These are phyloP conservation scores for Jaapia argillacea DNA, from an alignment of 768 basidiomycete genomes.

Conservation along the genomic window DNA sequence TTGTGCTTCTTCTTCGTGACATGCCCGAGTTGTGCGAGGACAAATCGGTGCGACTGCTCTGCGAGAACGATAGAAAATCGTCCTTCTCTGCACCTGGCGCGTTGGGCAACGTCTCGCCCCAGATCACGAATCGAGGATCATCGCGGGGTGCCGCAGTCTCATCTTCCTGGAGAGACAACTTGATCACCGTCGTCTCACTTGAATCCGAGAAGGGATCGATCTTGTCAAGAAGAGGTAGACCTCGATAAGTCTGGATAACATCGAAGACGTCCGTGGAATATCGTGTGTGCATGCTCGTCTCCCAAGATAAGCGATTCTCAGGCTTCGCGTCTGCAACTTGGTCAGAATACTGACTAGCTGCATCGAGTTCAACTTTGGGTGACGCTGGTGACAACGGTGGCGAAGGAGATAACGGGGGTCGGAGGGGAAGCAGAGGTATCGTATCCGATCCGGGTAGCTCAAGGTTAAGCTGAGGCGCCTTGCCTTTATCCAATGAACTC, in stretches of 20 bases:
- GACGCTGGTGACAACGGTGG: not conserved
- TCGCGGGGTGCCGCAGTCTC: constrained; percentile 68
- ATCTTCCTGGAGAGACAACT: constrained; percentile 55
- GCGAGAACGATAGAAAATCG: constrained; percentile 29
- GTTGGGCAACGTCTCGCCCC: constrained; percentile 51
- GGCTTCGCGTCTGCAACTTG: constrained; percentile 6
- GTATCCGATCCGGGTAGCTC: not conserved
- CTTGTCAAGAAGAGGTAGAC: constrained; percentile 63
- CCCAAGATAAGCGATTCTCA: constrained; percentile 17
- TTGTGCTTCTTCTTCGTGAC: constrained; percentile 26
- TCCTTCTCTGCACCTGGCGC: constrained; percentile 15
- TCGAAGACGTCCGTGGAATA: constrained; percentile 75
- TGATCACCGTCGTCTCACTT: constrained; percentile 58
- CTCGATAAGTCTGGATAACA: constrained; percentile 70
- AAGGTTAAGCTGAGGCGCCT: not conserved
- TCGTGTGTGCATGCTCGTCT: constrained; percentile 44
- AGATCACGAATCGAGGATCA: constrained; percentile 87
- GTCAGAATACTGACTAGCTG: constrained; percentile 8
- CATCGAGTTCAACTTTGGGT: not conserved
- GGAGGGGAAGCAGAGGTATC: not conserved
- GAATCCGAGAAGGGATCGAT: constrained; percentile 35
- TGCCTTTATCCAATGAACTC: not conserved
- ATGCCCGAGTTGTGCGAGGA: constrained; percentile 26
- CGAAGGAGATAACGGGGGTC: not conserved
- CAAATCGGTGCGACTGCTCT: constrained; percentile 26